Conservation (phyloP, 352 stramenopile genomes). For the Phytophthora pluvialis region DNA sequence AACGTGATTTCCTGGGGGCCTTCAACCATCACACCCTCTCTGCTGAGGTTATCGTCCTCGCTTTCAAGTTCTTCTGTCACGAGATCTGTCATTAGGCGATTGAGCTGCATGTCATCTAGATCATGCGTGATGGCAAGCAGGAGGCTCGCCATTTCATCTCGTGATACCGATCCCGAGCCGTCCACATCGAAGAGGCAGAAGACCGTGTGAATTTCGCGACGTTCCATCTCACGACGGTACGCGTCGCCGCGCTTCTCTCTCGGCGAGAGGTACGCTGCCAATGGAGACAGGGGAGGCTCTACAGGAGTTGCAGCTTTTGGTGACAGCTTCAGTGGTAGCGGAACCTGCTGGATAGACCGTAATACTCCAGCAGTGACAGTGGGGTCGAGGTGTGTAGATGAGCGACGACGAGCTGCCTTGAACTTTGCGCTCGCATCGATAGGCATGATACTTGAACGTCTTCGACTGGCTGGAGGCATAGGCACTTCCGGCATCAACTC, state of each 20-base stretch:
- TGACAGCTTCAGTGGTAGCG: conserved; percentile 11
- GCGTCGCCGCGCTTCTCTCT: conserved; percentile 58
- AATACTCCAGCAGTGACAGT: conserved; percentile 24
- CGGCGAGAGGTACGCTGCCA: conserved; percentile 52
- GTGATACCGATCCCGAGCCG: conserved; percentile 62
- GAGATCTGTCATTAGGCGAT: conserved; percentile 63
- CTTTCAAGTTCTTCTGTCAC: conserved; percentile 39
- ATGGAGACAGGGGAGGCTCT: conserved; percentile 55
- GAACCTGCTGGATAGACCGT: conserved; percentile 21
- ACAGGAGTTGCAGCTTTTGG: conserved; percentile 7
- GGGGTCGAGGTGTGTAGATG: conserved; percentile 22
- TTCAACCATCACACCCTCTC: conserved; percentile 19
- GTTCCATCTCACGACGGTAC: conserved; percentile 67
- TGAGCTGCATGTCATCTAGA: conserved; percentile 64
- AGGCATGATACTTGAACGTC: conserved; percentile 27
- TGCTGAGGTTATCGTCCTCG: conserved; percentile 25
- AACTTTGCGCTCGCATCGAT: conserved; percentile 36
- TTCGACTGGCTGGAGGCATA: conserved; percentile 13
- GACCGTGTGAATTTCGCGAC: conserved; percentile 74
- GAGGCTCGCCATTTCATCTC: conserved; percentile 65
- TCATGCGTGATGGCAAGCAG: conserved; percentile 71
- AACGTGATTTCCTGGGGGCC: conserved; percentile 63
- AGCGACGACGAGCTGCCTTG: conserved; percentile 33
- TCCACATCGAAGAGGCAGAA: conserved; percentile 76
- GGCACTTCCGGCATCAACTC: conserved; percentile 31